These are phyloP conservation scores for Trichoderma atroviride DNA, from an alignment of 2,329 filamentous ascomycete genomes.

Conservation along the genomic window DNA sequence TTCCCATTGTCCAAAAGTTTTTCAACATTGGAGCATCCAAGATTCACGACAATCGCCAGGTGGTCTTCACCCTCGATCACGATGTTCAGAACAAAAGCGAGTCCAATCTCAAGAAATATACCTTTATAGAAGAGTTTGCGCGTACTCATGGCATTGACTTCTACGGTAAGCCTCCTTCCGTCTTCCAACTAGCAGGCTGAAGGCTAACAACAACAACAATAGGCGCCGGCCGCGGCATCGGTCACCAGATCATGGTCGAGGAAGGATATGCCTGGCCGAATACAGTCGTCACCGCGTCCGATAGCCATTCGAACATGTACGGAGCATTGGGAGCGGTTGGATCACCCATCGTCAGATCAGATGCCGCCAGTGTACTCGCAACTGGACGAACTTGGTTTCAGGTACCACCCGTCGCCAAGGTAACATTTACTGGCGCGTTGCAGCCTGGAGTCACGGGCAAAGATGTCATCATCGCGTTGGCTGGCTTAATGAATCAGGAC, in stretches of 20 bases:
- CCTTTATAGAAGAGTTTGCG: constrained; percentile 66
- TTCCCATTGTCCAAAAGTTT: background rate
- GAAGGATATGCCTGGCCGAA: constrained; percentile 73
- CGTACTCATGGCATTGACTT: background rate
- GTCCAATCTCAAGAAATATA: constrained; percentile 61
- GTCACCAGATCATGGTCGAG: constrained; percentile 79
- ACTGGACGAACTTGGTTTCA: constrained; percentile 87
- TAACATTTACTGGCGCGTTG: constrained; percentile 74
- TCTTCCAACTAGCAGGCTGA: background rate
- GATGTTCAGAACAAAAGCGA: constrained; percentile 79
- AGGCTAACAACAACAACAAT: constrained; percentile 41
- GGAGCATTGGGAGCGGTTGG: constrained; percentile 72
- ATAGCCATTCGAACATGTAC: constrained; percentile 81
- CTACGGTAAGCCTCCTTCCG: background rate
- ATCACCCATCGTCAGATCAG: constrained; percentile 82
- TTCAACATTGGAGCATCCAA: background rate
- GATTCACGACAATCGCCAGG: background rate
- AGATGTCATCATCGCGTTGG: constrained; percentile 79
- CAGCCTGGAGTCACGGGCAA: constrained; percentile 86
- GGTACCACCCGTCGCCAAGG: constrained; percentile 78
- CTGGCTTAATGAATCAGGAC: constrained; percentile 64
- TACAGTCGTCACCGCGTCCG: constrained; percentile 77
- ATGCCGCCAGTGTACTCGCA: constrained; percentile 84
- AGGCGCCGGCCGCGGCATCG: constrained; percentile 75
- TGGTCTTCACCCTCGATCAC: constrained; percentile 63